These are phyloP conservation scores for Rhizophagus prolifer DNA, from an alignment of 192 early-diverging fungal genomes.

Conservation along the genomic window DNA sequence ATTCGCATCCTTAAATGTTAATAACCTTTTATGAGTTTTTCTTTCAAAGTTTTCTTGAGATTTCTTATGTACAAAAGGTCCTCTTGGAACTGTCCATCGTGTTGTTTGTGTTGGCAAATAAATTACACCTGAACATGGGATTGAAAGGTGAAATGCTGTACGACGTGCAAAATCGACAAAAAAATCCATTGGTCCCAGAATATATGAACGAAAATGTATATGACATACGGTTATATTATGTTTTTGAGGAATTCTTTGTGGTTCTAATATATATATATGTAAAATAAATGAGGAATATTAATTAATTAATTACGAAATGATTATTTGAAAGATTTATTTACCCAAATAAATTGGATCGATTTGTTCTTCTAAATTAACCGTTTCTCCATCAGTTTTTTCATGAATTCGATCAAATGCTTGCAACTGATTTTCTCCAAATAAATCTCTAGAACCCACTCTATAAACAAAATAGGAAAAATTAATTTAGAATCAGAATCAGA, in stretches of 20 bases:
- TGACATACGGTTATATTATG: conserved; percentile 73
- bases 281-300: not conserved
- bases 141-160: conserved; percentile 69
- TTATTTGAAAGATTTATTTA: not conserved
- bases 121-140: conserved; percentile 71
- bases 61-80: conserved; percentile 96
- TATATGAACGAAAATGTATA: conserved; percentile 74
- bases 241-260: conserved; percentile 52
- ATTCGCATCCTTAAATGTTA: conserved; percentile 80
- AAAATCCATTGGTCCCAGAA: conserved; percentile 85
- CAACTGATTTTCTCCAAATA: not conserved
- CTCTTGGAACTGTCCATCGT: conserved; percentile 85
- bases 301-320: not conserved
- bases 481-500: not conserved
- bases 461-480: not conserved
- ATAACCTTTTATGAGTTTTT: conserved; percentile 77
- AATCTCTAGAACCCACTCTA: not conserved
- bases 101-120: conserved; percentile 70
- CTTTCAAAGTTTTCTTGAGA: conserved; percentile 96
- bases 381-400: not conserved
- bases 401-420: not conserved
- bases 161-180: conserved; percentile 81
- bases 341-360: not conserved
- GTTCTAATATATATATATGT: conserved; percentile 27
- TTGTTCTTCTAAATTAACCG: not conserved